These are phyloP conservation scores for Penicillium sp. DNA, from an alignment of 2,329 filamentous ascomycete genomes.

Conservation along the genomic window DNA sequence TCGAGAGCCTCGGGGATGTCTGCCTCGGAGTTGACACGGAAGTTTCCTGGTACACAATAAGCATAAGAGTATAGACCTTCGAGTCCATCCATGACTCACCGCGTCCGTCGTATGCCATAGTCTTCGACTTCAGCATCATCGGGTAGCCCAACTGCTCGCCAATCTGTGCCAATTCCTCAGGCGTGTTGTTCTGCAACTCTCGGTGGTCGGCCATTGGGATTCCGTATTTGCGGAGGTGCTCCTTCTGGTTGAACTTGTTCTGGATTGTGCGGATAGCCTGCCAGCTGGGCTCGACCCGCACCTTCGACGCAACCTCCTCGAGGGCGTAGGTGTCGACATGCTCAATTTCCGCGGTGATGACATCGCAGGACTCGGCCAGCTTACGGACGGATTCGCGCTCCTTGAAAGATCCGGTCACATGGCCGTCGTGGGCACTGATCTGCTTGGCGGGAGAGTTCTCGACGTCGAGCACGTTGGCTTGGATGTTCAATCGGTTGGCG, in stretches of 20 bases:
- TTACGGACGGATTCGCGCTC: constrained; percentile 75
- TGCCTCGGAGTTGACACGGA: constrained; percentile 59
- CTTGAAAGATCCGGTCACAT: constrained; percentile 87
- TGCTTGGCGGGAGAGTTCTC: constrained; percentile 80
- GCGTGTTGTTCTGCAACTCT: constrained; percentile 62
- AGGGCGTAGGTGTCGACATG: constrained; percentile 89
- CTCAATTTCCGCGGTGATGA: constrained; percentile 92
- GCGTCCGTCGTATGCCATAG: constrained; percentile 89
- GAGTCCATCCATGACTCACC: constrained; percentile 50
- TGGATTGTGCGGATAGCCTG: constrained; percentile 85
- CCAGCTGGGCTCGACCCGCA: constrained; percentile 78
- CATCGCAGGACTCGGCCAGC: constrained; percentile 74
- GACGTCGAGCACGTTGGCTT: constrained; percentile 77
- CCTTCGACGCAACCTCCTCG: constrained; percentile 73
- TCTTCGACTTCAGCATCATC: constrained; percentile 89
- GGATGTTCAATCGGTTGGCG: constrained; percentile 76
- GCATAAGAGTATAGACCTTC: background rate
- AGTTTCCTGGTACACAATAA: constrained; percentile 57
- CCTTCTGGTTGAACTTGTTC: constrained; percentile 90
- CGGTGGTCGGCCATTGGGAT: constrained; percentile 74
- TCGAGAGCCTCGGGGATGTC: constrained; percentile 69
- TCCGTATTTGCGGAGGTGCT: constrained; percentile 67
- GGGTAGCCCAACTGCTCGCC: constrained; percentile 72
- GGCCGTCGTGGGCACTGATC: constrained; percentile 71
- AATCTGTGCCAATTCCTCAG: constrained; percentile 64